Percentiles rank a stretch among this genome's conserved stretches.
phyloP scores from a whole-genome alignment of 495 filamentous ascomycete genomes.

The Xylaria venustula region DNA sequence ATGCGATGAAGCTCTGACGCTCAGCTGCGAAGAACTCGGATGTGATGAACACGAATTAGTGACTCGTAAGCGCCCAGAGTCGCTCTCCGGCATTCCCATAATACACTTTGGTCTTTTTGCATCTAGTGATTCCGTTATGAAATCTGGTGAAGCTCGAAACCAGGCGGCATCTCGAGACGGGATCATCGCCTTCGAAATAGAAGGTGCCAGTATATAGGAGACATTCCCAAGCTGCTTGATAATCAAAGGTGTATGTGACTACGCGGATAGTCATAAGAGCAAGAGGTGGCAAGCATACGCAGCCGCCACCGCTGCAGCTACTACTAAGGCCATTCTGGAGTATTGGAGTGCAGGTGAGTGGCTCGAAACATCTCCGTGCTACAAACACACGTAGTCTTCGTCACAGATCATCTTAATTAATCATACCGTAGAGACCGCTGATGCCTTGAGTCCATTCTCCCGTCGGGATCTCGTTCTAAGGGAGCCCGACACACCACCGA shows the following conservation, averaged over 20 bases:
- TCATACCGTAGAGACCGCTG: no score
- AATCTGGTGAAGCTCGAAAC: slow-evolving; percentile 30
- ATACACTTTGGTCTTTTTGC: background rate
- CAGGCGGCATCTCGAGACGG: background rate
- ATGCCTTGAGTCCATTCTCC: no score
- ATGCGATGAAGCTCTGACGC: no score
- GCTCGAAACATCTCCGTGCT: no score
- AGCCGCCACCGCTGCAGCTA: background rate
- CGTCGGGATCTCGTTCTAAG: no score
- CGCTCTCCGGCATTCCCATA: background rate
- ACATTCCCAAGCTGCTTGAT: slow-evolving; percentile 26
- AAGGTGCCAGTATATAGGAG: slow-evolving; percentile 39
- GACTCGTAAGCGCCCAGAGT: background rate
- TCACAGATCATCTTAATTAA: no score
- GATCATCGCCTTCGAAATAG: slow-evolving; percentile 25
- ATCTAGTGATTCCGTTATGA: slow-evolving; percentile 30
- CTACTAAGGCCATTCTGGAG: no score
- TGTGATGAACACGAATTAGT: background rate
- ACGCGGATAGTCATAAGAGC: slow-evolving; percentile 18
- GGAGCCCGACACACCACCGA: no score
- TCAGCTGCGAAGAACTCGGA: no score
- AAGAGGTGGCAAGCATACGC: no score
- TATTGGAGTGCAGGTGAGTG: no score
- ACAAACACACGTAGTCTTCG: no score
- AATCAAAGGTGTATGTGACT: slow-evolving; percentile 40